Evolutionary conservation across 2,329 filamentous ascomycete genomes (phyloP).

Genomic region (Fusarium pseudoanthophilum): DNA sequence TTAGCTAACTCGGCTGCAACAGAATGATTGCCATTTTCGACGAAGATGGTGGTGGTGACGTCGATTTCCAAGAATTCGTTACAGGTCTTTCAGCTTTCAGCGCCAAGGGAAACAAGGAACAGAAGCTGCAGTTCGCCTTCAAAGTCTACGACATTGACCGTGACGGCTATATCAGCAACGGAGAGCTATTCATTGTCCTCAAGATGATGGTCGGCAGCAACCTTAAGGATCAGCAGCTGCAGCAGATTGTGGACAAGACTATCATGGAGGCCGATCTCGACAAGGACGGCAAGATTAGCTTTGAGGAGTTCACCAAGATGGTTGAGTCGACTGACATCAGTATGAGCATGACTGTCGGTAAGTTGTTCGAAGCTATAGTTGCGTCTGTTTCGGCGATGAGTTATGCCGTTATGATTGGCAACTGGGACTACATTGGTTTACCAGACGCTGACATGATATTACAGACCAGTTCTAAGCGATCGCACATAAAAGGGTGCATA

Average conservation of each 20-base stretch:
- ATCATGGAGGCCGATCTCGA: conserved; percentile 99
- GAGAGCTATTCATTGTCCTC: conserved; percentile 97
- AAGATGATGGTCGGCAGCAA: conserved; percentile 99
- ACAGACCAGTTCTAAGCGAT: conserved; percentile 40
- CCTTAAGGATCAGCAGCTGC: conserved; percentile 97
- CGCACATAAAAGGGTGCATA: conserved; percentile 2
- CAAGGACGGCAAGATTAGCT: conserved; percentile 97
- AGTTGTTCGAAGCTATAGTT: conserved; percentile 45
- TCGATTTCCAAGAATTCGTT: conserved; percentile 99
- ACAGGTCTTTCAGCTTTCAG: conserved; percentile 94
- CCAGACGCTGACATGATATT: conserved; percentile 13
- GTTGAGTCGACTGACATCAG: conserved; percentile 90
- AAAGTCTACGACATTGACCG: conserved; percentile 99
- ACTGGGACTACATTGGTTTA: neutral
- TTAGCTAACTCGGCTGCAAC: conserved; percentile 25
- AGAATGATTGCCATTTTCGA: conserved; percentile 99
- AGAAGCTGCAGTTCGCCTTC: conserved; percentile 97
- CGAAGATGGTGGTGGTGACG: conserved; percentile 96
- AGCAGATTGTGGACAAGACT: conserved; percentile 99
- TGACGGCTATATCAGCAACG: conserved; percentile 98
- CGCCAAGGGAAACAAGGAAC: conserved; percentile 98
- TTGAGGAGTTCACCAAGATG: conserved; percentile 99
- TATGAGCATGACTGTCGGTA: conserved; percentile 79
- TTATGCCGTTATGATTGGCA: neutral
- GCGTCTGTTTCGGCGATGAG: neutral